These are phyloP conservation scores for Pulveroboletus sp. DNA, from an alignment of 768 basidiomycete species.

Conservation along the genomic window DNA sequence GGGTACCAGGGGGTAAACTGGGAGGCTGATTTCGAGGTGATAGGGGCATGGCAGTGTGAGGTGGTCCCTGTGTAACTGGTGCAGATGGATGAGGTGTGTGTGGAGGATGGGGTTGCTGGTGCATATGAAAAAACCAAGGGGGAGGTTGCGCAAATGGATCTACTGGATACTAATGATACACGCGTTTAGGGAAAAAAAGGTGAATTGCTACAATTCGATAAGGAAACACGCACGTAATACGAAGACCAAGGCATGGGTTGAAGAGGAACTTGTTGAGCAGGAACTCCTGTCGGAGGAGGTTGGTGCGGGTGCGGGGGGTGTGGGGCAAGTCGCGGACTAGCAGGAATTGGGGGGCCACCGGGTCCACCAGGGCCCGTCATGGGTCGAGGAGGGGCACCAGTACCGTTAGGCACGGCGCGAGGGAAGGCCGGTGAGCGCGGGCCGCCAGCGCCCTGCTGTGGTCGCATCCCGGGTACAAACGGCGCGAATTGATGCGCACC, in stretches of 20 bases:
- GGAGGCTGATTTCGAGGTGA: slow-evolving; percentile 62
- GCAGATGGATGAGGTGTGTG: slow-evolving; percentile 39
- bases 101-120: slow-evolving; percentile 42
- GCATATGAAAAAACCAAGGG: slow-evolving; percentile 39
- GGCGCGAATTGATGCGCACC: slow-evolving; percentile 41
- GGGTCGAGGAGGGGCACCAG: slow-evolving; percentile 43
- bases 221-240: slow-evolving; percentile 53
- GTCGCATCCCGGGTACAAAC: slow-evolving; percentile 49
- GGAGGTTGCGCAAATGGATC: slow-evolving; percentile 44
- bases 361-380: slow-evolving; percentile 48
- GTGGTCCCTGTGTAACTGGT: slow-evolving; percentile 36
- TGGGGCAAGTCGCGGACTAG: slow-evolving; percentile 64
- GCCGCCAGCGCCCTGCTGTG: slow-evolving; percentile 42
- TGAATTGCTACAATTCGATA: neutral
- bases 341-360: slow-evolving; percentile 45
- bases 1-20: slow-evolving; percentile 58
- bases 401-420: slow-evolving; percentile 60
- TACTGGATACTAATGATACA: slow-evolving; percentile 36
- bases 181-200: slow-evolving; percentile 1
- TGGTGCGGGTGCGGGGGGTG: slow-evolving; percentile 43
- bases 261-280: slow-evolving; percentile 40
- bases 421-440: slow-evolving; percentile 67
- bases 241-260: slow-evolving; percentile 37
- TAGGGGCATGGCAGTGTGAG: slow-evolving; percentile 53
- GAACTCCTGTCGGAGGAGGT: slow-evolving; percentile 51